Percentiles rank a stretch among this genome's conserved stretches.
Conservation (phyloP, 257 asterid genomes). For the Primulina tabacum region DNA sequence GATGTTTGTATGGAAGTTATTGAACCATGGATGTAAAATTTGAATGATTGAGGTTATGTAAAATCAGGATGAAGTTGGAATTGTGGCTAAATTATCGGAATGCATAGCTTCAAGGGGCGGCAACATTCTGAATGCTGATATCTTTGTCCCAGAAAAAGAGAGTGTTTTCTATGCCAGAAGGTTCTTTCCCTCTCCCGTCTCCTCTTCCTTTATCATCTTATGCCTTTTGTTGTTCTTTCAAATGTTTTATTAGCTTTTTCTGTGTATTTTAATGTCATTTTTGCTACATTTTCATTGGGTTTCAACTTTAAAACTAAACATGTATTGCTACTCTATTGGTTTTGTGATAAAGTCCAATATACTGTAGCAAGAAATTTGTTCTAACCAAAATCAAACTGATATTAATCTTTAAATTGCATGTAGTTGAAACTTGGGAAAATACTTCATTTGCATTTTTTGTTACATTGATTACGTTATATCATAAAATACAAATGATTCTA, state of each 20-base stretch:
- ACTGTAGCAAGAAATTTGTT: too few species aligned
- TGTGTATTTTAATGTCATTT: too few species aligned
- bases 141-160: slow-evolving; percentile 83
- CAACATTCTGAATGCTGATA: slow-evolving; percentile 81
- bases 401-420: neutral
- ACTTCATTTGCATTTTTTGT: too few species aligned
- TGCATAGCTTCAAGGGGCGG: slow-evolving; percentile 93
- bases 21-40: slow-evolving; percentile 3
- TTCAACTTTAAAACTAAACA: too few species aligned
- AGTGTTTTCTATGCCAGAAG: slow-evolving; percentile 88
- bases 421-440: neutral
- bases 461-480: too few species aligned
- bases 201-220: neutral
- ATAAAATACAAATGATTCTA: too few species aligned
- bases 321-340: too few species aligned
- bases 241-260: too few species aligned
- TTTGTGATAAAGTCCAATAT: too few species aligned
- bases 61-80: slow-evolving; percentile 83
- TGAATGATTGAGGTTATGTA: slow-evolving; percentile 15
- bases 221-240: too few species aligned
- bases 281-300: too few species aligned
- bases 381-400: neutral
- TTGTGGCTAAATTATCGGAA: slow-evolving; percentile 80
- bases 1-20: neutral
- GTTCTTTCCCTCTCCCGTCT: slow-evolving; percentile 30